These are phyloP conservation scores for Fusarium sp. DNA, from an alignment of 2,329 filamentous ascomycete species.

Conservation along the genomic window DNA sequence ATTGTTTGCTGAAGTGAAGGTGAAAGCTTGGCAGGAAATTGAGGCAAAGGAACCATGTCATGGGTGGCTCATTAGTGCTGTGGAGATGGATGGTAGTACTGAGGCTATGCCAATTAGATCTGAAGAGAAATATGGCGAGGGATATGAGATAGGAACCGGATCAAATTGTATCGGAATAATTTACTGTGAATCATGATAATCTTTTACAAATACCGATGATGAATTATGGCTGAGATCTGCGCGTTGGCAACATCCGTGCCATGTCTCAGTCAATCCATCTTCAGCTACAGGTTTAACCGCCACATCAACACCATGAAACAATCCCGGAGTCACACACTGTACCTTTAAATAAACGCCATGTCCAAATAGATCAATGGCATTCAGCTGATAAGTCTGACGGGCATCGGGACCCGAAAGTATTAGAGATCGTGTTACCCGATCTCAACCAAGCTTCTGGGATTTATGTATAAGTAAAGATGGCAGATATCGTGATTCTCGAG, in stretches of 20 bases:
- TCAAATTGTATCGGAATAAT: neutral
- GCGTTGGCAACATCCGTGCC: too few species aligned
- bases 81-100: neutral
- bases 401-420: neutral
- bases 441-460: neutral
- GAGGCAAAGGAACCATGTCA: neutral
- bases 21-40: neutral
- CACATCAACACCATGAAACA: neutral
- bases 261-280: neutral
- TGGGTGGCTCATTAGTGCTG: neutral
- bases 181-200: neutral
- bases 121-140: neutral
- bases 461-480: neutral
- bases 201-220: neutral
- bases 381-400: neutral
- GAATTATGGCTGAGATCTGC: neutral
- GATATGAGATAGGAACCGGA: neutral
- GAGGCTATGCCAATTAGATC: conserved; percentile 1
- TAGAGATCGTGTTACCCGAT: neutral
- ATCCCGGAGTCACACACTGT: neutral
- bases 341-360: rapidly evolving
- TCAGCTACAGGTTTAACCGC: neutral
- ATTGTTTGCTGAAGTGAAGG: neutral
- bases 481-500: neutral
- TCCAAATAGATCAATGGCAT: rapidly evolving